These are phyloP conservation scores for Ulmus americana DNA, from an alignment of 331 rosid genomes.

Conservation along the genomic window DNA sequence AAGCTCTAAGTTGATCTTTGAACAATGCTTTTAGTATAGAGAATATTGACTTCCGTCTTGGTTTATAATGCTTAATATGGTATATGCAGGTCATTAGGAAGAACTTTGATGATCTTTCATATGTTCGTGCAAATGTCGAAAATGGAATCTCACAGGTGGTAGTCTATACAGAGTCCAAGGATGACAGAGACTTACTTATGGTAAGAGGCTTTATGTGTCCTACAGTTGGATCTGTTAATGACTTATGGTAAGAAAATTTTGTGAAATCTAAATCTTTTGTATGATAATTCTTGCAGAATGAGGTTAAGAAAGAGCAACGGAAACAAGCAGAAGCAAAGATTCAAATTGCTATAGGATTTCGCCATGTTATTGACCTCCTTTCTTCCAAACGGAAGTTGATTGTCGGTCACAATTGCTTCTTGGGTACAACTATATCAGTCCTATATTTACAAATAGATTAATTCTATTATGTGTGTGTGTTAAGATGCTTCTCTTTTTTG, in stretches of 20 bases:
- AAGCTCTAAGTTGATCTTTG: neutral
- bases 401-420: conserved; percentile 84
- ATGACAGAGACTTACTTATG: conserved; percentile 61
- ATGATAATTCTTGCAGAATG: conserved; percentile 40
- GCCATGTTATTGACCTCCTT: conserved; percentile 91
- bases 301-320: conserved; percentile 50
- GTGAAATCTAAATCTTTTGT: too few species aligned
- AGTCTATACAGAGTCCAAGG: conserved; percentile 59
- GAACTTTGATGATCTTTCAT: conserved; percentile 64
- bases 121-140: conserved; percentile 39
- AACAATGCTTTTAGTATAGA: neutral
- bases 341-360: conserved; percentile 77
- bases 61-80: conserved; percentile 14
- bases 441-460: conserved; percentile 11
- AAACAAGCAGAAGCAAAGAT: conserved; percentile 50
- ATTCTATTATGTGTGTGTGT: conserved; percentile 21
- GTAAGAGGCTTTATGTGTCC: conserved; percentile 35
- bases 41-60: neutral
- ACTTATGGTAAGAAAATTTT: neutral
- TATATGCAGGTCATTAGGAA: conserved; percentile 64
- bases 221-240: neutral
- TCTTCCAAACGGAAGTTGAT: conserved; percentile 69
- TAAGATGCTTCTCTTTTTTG: conserved; percentile 27
- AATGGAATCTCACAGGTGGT: conserved; percentile 43
- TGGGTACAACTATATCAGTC: conserved; percentile 46